Evolutionary conservation across 1,139 yeast species (phyloP), one percentile per base, ranked within the genome.

Genomic region (Saccharomycopsis hybrid): DNA sequence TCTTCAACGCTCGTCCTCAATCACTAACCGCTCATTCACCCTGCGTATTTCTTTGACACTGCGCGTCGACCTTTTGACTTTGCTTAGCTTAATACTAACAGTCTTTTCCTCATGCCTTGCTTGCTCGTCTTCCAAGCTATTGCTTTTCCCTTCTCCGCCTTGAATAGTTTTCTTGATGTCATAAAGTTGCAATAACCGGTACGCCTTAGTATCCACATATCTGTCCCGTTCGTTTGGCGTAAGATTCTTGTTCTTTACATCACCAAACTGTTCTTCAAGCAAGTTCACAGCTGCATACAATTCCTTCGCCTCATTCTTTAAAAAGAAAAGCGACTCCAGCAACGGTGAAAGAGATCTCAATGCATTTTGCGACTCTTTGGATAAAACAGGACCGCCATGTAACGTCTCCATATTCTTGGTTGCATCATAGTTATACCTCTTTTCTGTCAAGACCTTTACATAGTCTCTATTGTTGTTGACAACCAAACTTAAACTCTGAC

Each of bases 261-360:
- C 27, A 24, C 41, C 24, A 39, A 43, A 43, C 38, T 48, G 41
- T 2, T 37, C 13, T 18, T 42, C 46, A 13, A 53, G 38, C 9
- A 24, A 13, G 30, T 51, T 36, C 4, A 51, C 29, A 9, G 35
- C 29, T 18, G 41, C 28, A 37, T 44, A 53, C 13, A 53, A 13
- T 24, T 49, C 42, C 41, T 41, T 45, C 5, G 44, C 36, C 37
- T 53, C 56, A 29, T 18, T 46, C 28, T 49, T 43, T 13, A 53
- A 29, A 30, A 53, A 53, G 27, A 38, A 41, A 24, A 53, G 18
- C 4, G 50, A 37, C 25, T 81, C 85, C 53, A 72, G 73, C 28
- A 80, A 59, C 2, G 85, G 85, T 1, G 72, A 64, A 13, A 78
- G 61, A n/a, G 70, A 61, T 43, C 68, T 68, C 42, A 74, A 56